Evolutionary conservation across 768 basidiomycete genomes (phyloP), one percentile per base, ranked within the genome.

Genomic region (Leccinum ochraceum): DNA sequence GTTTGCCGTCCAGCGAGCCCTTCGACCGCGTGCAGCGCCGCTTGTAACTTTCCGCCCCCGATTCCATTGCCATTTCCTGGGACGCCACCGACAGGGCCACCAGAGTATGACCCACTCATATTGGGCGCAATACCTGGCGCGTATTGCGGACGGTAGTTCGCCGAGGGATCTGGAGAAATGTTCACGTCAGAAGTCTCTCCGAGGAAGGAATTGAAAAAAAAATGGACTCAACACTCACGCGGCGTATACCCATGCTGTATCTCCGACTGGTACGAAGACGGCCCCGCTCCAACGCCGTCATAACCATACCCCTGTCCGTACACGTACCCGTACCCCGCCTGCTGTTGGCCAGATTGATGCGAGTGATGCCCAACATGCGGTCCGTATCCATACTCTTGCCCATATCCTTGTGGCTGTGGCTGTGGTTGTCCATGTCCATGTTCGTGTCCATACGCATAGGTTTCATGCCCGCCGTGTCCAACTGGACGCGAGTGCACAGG

Each of bases 1-100:
- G 79, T 80, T 57, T 79, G 80, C 64, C 75, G 77, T 4, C 86
- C 85, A 17, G 83, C 83, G 32, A 86, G 71, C 60, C 78, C 82
- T 68, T 86, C 86, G 24, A 24, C 24, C 24, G 24, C 24, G 3
- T 24, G 11, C 64, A 79, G 65, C 46, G 85, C 85, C 13, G 65
- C 34, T 80, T 62, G 9, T 4, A 57, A 22, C 0, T 57, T 57
- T 0, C 63, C 61, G 4, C 66, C 37, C 1, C 60, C 65, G 2
- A 57, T 32, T 1, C 58, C 44, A 5, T 46, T 32, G 9, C 59
- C 57, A 37, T 48, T 0, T 32, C 59, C 3, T 53, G 13, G 16
- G 34, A 46, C n/a, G 5, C 28, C 13, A 22, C 37, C 26, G n/a
- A 6, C n/a, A 1, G 46, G 37, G 1, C 55, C 52, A 16, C 14